Base-by-base conservation (phyloP, 179 eudicot species). In the Vitellaria paradoxa region DNA sequence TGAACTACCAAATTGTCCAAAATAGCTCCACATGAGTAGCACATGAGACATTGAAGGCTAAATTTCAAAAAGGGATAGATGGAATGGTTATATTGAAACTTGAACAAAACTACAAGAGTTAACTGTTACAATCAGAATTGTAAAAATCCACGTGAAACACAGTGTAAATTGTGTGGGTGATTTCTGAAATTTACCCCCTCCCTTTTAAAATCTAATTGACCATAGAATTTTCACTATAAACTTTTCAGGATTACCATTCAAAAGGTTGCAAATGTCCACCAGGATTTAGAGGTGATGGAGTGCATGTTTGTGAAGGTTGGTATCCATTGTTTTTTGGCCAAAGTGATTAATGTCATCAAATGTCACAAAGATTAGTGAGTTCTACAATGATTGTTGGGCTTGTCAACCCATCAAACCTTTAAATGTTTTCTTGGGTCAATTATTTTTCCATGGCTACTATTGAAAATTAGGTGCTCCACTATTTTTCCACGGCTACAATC, bases 271-370 rank as follows among this genome's bases (percentile, higher is more conserved):
- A 79, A 78, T 90, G 93, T 75, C 93, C 93, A 52, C 84, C 81
- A 3, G 91, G 93, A 63, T 90, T 90, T 87, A 84, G 52, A 68
- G 93, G 93, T 26, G 89, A 90, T 74, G 93, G 93, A 72, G 80
- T 79, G 57, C 75, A 85, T 23, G 40, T 57, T 23, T 90, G 93
- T 84, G 85, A 87, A 88, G 91, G 93, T 88, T 6, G 18, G 12
- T 11, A 56, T 56, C 18, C 3, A 6, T 30, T 6, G 52, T 40
- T 60, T 67, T 73, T 50, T 24, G n/a, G 53, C 59, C 60, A 30
- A 59, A 21, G 12, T 26, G 40, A 37, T 37, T 42, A 42, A 59
- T 59, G 67, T 11, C 67, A 6, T 59, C 55, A 21, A 55, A 73
- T 11, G 3, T 21, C 0, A 40, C 45, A 50, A 20, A 20, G 56